These are phyloP conservation scores for Orbilia oligospora DNA, from an alignment of 2,329 filamentous ascomycete genomes.

Conservation along the genomic window DNA sequence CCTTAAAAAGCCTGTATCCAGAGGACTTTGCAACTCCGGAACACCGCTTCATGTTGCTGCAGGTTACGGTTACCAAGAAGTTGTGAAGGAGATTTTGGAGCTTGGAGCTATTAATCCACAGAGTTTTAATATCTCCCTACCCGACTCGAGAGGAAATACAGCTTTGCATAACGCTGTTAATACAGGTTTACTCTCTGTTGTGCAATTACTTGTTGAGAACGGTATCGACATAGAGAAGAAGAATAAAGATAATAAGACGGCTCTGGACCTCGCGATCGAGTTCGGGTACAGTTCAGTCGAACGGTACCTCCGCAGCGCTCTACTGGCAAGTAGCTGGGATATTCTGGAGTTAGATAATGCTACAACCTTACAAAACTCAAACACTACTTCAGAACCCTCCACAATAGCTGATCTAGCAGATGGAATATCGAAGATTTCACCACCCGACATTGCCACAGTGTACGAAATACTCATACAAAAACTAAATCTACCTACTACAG, in stretches of 20 bases:
- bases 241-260: not conserved
- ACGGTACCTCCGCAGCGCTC: not conserved
- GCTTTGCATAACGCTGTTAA: constrained; percentile 15
- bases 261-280: not conserved
- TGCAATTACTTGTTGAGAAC: not conserved
- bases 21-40: not conserved
- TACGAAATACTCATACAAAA: not conserved
- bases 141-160: not conserved
- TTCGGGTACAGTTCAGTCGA: not conserved
- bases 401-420: not conserved
- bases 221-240: not conserved
- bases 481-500: not conserved
- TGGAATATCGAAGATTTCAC: not conserved
- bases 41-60: constrained; percentile 18
- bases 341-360: not conserved
- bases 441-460: not conserved
- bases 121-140: not conserved
- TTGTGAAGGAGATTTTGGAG: constrained; percentile 9
- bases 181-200: not conserved
- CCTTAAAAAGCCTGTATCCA: not conserved
- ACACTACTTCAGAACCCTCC: not conserved
- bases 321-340: not conserved
- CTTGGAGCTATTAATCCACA: not conserved
- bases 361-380: not conserved
- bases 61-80: not conserved